Evolutionary conservation across 441 rosid species (phyloP).

Genomic region (Eutrema salsugineum): DNA sequence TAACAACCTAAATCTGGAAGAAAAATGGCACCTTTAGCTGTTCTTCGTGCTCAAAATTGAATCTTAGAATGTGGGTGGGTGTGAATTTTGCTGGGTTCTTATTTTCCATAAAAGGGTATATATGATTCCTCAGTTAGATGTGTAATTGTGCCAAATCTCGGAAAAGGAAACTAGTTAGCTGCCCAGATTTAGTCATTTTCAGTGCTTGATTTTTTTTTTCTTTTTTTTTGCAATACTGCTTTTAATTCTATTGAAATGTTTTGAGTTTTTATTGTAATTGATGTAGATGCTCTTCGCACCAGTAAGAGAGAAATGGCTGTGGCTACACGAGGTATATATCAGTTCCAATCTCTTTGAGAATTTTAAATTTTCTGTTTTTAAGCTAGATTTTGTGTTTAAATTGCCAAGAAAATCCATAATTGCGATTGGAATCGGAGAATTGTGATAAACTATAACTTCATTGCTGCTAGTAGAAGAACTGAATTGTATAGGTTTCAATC

Average conservation of each 20-base stretch:
- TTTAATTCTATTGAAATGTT: neutral
- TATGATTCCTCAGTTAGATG: neutral
- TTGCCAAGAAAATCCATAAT: neutral
- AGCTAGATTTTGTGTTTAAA: neutral
- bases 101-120: neutral
- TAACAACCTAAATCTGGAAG: neutral
- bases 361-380: neutral
- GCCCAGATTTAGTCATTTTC: neutral
- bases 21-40: neutral
- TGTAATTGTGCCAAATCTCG: neutral
- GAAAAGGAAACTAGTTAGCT: neutral
- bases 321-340: constrained; percentile 64
- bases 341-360: neutral
- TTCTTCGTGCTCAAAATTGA: neutral
- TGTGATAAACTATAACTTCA: neutral
- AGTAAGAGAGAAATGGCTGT: constrained; percentile 90
- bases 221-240: neutral
- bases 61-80: neutral
- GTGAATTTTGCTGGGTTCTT: neutral
- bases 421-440: neutral
- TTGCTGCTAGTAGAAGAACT: neutral
- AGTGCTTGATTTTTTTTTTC: neutral
- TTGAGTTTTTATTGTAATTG: neutral
- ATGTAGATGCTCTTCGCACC: constrained; percentile 64
- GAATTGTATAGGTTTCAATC: neutral